Percentiles rank a stretch among this genome's conserved stretches.
These are phyloP conservation scores for Fomitopsis serialis DNA, from an alignment of 768 basidiomycete species.

Conservation along the genomic window DNA sequence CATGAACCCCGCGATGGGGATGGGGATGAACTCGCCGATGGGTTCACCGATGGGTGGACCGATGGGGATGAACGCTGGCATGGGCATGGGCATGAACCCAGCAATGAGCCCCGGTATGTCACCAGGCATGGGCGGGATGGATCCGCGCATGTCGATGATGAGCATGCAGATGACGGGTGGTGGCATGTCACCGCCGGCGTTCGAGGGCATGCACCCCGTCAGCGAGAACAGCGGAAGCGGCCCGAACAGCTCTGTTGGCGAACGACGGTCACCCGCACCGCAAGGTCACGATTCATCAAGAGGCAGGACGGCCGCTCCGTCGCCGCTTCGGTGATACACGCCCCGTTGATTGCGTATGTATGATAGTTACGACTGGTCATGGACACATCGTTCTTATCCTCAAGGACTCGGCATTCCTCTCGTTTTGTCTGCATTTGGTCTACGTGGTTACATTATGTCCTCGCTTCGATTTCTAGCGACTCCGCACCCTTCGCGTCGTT, in stretches of 20 bases:
- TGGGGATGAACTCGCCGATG: slow-evolving; percentile 30
- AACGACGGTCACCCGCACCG: not conserved
- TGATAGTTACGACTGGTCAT: not conserved
- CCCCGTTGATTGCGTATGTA: not conserved
- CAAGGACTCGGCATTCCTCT: not conserved
- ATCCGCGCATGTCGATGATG: slow-evolving; percentile 18
- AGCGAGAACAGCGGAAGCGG: not conserved
- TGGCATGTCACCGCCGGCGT: slow-evolving; percentile 38
- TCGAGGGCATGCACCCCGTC: slow-evolving; percentile 6
- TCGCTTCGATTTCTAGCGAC: too few relatives aligned
- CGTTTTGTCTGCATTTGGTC: too few relatives aligned
- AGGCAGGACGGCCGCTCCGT: not conserved
- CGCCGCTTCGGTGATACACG: not conserved
- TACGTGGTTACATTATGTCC: too few relatives aligned
- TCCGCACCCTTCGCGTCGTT: too few relatives aligned
- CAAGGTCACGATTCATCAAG: not conserved
- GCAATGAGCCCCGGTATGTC: slow-evolving; percentile 23
- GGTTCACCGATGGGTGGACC: slow-evolving; percentile 16
- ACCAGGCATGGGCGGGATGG: slow-evolving; percentile 7
- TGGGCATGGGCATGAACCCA: slow-evolving; percentile 16
- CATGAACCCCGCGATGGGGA: slow-evolving; percentile 43
- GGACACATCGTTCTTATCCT: not conserved
- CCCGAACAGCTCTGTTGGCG: not conserved
- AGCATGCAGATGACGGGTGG: slow-evolving; percentile 61
- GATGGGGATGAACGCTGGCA: slow-evolving; percentile 10